phyloP scores from a whole-genome alignment of 176 grass and related monocot genomes.

The Avena atlantica region DNA sequence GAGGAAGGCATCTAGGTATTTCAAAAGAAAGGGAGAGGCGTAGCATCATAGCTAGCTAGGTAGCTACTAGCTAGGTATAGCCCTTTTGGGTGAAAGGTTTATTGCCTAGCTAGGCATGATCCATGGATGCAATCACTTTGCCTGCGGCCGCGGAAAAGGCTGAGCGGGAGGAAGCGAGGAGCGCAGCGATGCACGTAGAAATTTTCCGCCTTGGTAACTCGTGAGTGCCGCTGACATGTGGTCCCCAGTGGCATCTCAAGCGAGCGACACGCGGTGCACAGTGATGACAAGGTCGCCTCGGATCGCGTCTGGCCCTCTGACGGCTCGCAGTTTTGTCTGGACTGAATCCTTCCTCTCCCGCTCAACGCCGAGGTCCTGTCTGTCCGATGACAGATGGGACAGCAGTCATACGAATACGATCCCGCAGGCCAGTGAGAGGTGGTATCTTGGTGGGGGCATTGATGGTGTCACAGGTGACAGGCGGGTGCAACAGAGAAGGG shows the following conservation, averaged over 20 bases:
- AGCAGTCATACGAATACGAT: accelerated
- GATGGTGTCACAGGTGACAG: constrained; percentile 53
- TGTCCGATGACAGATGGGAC: not conserved
- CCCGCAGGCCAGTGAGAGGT: not conserved
- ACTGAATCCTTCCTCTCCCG: not conserved
- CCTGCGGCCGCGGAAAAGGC: not conserved
- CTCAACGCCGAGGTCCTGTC: accelerated
- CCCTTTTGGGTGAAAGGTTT: not conserved
- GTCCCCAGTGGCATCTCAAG: not conserved
- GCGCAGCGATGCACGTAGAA: constrained; percentile 10
- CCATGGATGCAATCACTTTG: not conserved
- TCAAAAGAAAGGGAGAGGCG: not conserved
- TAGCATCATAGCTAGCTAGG: not conserved
- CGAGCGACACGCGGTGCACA: not conserved
- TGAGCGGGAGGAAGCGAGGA: not conserved
- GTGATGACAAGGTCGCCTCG: constrained; percentile 25
- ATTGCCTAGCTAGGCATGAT: constrained; percentile 36
- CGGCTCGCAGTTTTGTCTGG: constrained; percentile 48
- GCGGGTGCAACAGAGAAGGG: constrained; percentile 33
- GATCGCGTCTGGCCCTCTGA: constrained; percentile 11
- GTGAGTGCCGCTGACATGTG: constrained; percentile 33
- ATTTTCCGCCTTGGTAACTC: not conserved
- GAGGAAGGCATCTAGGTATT: not conserved
- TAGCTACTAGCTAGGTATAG: not conserved
- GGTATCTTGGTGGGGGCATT: not conserved